Conservation (phyloP, 768 basidiomycete genomes). For the Dacryopinax spathularia region DNA sequence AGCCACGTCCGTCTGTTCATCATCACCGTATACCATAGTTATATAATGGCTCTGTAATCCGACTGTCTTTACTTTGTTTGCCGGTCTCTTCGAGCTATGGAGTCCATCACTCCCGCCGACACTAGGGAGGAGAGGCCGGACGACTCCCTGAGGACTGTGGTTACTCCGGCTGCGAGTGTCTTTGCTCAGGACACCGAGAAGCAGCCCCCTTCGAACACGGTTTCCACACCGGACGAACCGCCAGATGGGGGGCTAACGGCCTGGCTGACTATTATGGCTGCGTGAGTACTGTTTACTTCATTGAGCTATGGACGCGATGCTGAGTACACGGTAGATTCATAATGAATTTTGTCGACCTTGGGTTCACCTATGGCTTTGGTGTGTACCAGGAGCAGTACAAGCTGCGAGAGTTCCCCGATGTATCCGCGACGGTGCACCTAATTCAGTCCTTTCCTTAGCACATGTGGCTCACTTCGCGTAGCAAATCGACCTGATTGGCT, state of each 20-base stretch:
- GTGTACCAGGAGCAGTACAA: constrained; percentile 1
- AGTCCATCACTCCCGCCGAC: not conserved
- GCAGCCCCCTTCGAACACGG: not conserved
- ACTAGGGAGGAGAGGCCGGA: not conserved
- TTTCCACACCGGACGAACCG: not conserved
- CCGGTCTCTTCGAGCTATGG: not conserved
- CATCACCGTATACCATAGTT: not conserved
- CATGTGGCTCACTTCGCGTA: not conserved
- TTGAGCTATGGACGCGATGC: not conserved
- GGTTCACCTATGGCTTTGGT: not conserved
- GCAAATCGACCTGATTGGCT: not conserved
- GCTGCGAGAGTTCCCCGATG: not conserved
- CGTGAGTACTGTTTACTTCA: not conserved
- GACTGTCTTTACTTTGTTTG: not conserved
- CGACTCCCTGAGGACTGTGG: not conserved
- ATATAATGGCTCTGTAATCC: not conserved
- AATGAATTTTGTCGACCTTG: not conserved
- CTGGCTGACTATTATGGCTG: not conserved
- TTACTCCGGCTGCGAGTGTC: not conserved
- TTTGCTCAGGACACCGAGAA: not conserved
- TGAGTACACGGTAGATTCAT: not conserved
- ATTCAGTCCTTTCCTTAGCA: not conserved
- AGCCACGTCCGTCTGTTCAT: not conserved
- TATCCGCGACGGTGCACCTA: not conserved
- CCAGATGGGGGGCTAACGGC: not conserved